Evolutionary conservation across 2,329 filamentous ascomycete genomes (phyloP).

Genomic region (Penicillium glabrum): DNA sequence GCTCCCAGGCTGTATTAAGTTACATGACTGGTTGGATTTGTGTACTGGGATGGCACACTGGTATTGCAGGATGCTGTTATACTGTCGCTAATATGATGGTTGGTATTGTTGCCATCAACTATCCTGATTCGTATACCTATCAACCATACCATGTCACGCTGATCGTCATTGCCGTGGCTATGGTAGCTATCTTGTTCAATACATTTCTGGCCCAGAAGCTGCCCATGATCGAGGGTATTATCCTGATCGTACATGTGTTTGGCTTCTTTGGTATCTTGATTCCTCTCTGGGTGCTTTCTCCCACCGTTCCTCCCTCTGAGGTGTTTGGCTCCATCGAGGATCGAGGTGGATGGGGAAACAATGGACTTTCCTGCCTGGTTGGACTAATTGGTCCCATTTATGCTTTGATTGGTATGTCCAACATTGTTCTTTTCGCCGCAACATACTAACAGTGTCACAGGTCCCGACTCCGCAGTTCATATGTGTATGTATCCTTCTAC

Average conservation of each 20-base stretch:
- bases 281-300: constrained; percentile 25
- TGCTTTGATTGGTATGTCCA: background rate
- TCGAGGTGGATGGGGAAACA: background rate
- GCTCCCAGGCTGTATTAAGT: constrained; percentile 34
- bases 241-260: constrained; percentile 33
- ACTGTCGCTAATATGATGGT: constrained; percentile 35
- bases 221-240: constrained; percentile 29
- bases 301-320: background rate
- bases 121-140: background rate
- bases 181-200: constrained; percentile 29
- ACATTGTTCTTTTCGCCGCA: background rate
- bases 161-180: constrained; percentile 16
- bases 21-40: constrained; percentile 32
- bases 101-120: constrained; percentile 32
- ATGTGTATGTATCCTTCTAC: constrained; percentile 7
- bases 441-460: background rate
- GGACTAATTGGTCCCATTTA: background rate
- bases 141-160: constrained; percentile 6
- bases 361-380: background rate
- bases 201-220: constrained; percentile 25
- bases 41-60: constrained; percentile 31
- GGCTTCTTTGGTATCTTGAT: constrained; percentile 35
- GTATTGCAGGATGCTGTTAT: constrained; percentile 28
- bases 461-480: constrained; percentile 7
- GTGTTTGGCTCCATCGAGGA: background rate